Percentiles rank a stretch among this genome's conserved stretches.
These are phyloP conservation scores for Lactarius pseudohatsudake DNA, from an alignment of 768 basidiomycete genomes.

Conservation along the genomic window DNA sequence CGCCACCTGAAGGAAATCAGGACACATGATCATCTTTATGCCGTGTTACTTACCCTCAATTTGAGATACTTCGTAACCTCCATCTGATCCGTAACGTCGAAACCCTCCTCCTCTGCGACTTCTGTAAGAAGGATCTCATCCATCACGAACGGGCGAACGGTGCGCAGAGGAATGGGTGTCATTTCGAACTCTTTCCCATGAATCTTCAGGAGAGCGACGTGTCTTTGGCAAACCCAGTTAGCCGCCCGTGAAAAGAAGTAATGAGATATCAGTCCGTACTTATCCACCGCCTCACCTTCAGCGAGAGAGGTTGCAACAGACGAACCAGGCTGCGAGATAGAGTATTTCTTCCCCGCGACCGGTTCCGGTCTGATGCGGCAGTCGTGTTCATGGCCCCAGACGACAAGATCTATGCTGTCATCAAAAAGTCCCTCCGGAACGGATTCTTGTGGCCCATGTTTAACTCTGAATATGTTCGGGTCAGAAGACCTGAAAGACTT, in stretches of 20 bases:
- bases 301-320: slow-evolving; percentile 93
- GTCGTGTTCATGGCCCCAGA: slow-evolving; percentile 99
- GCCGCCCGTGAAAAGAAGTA: not conserved
- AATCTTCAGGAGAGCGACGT: slow-evolving; percentile 86
- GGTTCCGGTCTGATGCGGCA: slow-evolving; percentile 89
- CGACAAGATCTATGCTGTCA: slow-evolving; percentile 86
- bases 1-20: slow-evolving; percentile 56
- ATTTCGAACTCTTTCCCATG: slow-evolving; percentile 87
- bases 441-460: slow-evolving; percentile 90
- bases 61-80: slow-evolving; percentile 82
- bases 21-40: slow-evolving; percentile 13
- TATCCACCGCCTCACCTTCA: slow-evolving; percentile 88
- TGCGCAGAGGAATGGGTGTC: slow-evolving; percentile 82
- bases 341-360: slow-evolving; percentile 89
- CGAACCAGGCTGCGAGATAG: slow-evolving; percentile 92
- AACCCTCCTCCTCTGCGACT: slow-evolving; percentile 70
- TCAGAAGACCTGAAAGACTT: not conserved
- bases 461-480: slow-evolving; percentile 56
- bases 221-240: slow-evolving; percentile 47
- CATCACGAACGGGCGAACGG: slow-evolving; percentile 92
- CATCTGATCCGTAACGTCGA: slow-evolving; percentile 79
- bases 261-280: slow-evolving; percentile 48
- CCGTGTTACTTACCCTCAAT: slow-evolving; percentile 47
- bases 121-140: slow-evolving; percentile 77
- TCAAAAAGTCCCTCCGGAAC: slow-evolving; percentile 98